Conservation (phyloP, 2,329 filamentous ascomycete genomes). For the Trichoderma sp. region DNA sequence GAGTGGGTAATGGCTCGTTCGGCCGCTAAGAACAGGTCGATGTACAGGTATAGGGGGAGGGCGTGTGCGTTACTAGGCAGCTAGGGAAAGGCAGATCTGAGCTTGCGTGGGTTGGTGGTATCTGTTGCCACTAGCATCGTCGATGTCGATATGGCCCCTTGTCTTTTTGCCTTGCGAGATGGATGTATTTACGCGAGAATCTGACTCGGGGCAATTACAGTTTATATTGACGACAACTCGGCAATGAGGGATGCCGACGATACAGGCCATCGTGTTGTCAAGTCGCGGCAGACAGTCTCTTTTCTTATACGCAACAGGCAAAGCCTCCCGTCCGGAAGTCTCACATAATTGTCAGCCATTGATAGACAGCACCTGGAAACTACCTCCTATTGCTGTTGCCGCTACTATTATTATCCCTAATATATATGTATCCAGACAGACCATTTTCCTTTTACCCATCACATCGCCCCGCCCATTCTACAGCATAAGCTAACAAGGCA, state of each 20-base stretch:
- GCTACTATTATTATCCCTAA: background rate
- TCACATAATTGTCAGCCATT: background rate
- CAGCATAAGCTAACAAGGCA: background rate
- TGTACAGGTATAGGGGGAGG: background rate
- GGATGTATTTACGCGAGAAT: background rate
- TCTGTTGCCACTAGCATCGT: background rate
- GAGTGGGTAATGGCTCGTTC: background rate
- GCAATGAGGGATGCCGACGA: background rate
- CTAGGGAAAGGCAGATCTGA: background rate
- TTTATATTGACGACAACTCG: background rate
- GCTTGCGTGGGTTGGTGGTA: background rate
- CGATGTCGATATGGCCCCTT: background rate
- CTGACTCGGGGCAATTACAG: background rate
- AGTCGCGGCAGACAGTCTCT: background rate
- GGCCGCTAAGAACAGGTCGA: background rate
- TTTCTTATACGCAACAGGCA: background rate
- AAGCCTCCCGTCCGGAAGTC: background rate
- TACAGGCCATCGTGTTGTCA: background rate
- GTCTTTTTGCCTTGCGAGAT: background rate
- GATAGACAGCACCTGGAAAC: background rate
- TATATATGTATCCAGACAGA: background rate
- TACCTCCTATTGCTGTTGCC: background rate
- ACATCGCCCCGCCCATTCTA: background rate
- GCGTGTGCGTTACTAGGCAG: conserved; percentile 9
- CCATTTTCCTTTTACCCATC: no score